These are phyloP conservation scores for Ananas comosus DNA, from an alignment of 176 grass and related monocot genomes.

Conservation along the genomic window DNA sequence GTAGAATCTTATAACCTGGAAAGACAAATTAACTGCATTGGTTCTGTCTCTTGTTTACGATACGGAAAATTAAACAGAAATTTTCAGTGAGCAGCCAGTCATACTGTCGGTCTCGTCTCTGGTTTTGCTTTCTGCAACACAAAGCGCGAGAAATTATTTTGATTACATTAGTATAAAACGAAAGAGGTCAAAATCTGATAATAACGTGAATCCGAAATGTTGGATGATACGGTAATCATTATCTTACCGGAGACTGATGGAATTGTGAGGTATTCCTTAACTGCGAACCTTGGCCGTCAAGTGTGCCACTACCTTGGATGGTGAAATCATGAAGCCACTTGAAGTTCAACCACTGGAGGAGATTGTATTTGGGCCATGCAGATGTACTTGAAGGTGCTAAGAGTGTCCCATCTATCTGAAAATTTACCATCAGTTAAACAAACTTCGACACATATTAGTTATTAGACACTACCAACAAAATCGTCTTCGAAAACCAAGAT, in stretches of 20 bases:
- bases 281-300: slow-evolving; percentile 37
- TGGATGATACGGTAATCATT: background rate
- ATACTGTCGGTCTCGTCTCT: slow-evolving; percentile 21
- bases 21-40: no score
- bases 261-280: slow-evolving; percentile 22
- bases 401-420: slow-evolving; percentile 58
- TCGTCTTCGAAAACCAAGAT: background rate
- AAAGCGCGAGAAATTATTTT: background rate
- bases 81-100: background rate
- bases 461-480: no score
- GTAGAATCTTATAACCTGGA: slow-evolving; percentile 55
- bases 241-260: slow-evolving; percentile 20
- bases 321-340: slow-evolving; percentile 58
- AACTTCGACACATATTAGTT: no score
- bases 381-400: slow-evolving; percentile 35
- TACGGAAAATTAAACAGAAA: no score
- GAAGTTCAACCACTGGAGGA: slow-evolving; percentile 72
- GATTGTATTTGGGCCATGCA: slow-evolving; percentile 31
- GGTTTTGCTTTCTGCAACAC: slow-evolving; percentile 12
- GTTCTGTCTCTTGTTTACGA: no score
- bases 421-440: background rate
- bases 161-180: no score
- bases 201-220: background rate
- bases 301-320: slow-evolving; percentile 42
- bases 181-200: no score